These are phyloP conservation scores for Coemansia sp. DNA, from an alignment of 192 early-diverging fungal species.

Conservation along the genomic window DNA sequence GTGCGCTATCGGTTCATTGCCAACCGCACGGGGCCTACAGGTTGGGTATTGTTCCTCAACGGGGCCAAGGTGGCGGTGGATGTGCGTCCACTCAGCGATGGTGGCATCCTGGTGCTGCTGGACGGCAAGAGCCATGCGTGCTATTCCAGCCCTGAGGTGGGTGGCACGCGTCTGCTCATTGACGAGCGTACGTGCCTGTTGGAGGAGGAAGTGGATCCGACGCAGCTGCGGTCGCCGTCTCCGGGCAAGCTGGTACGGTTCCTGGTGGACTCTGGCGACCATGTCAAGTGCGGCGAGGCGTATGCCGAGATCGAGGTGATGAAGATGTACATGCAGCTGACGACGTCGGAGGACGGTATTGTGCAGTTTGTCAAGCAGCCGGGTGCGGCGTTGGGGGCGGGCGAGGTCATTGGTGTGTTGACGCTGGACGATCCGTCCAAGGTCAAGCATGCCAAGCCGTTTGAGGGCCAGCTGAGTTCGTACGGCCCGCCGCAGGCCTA, in stretches of 20 bases:
- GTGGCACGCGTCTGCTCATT: constrained; percentile 80
- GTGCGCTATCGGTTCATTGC: constrained; percentile 88
- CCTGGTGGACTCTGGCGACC: constrained; percentile 88
- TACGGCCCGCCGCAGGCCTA: constrained; percentile 73
- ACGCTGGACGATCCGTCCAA: constrained; percentile 89
- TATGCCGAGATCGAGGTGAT: constrained; percentile 99
- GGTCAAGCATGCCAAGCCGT: constrained; percentile 85
- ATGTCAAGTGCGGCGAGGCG: constrained; percentile 81
- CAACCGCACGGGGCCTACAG: constrained; percentile 72
- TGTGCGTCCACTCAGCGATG: constrained; percentile 84
- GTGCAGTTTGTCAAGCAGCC: constrained; percentile 86
- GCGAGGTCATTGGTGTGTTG: constrained; percentile 90
- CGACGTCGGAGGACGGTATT: constrained; percentile 83
- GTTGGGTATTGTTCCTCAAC: constrained; percentile 74
- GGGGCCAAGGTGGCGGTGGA: constrained; percentile 76
- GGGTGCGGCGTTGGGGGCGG: constrained; percentile 74
- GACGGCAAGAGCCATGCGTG: constrained; percentile 89
- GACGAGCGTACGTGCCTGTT: constrained; percentile 88
- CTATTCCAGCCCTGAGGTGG: constrained; percentile 85
- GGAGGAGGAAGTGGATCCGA: constrained; percentile 97
- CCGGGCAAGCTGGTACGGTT: constrained; percentile 95
- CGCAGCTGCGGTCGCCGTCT: constrained; percentile 90
- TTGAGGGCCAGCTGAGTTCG: constrained; percentile 63
- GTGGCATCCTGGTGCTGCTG: constrained; percentile 82
- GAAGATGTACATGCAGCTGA: constrained; percentile 99